Base-by-base conservation (phyloP, 257 asterid genomes). In the Nicotiana obtusifolia region DNA sequence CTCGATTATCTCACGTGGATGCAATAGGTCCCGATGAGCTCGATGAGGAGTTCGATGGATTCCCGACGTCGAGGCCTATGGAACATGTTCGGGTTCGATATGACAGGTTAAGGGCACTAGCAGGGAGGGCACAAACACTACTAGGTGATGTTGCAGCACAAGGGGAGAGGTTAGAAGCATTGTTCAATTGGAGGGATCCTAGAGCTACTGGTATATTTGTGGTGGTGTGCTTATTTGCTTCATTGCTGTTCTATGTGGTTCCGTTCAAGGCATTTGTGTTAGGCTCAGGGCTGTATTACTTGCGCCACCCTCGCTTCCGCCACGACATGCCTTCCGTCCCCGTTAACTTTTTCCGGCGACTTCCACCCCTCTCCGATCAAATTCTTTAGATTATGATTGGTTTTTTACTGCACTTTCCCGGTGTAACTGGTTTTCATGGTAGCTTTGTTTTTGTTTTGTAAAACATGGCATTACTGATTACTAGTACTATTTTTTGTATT, bases 251-350 rank as follows among this genome's bases (percentile, higher is more conserved):
- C 77, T 95, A 93, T 33, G 86, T 86, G 13, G 89, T 93, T 7
- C 98, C 97, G 0, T 90, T 95, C 7, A 93, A 93, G 92, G 96
- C 87, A 0, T 84, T 93, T 37, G 83, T 89, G 76, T 41, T 95
- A 44, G 98, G 87, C 1, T 82, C 84, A 1, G 97, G 97, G 3
- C 86, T 95, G 68, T 92, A 90, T 87, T 93, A 93, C 87, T 87
- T 95, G 28, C 94, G 98, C 41, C 99, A 95, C 81, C 99, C 98
- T 1, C 87, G 97, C 90, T 95, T 95, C 81, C 91, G 98, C 1
- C 91, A 80, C 4, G 95, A 95, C 87, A 95, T 95, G 99, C 99
- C 99, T 9, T 92, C 98, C 0, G 84, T 89, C 57, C 92, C 94
- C 1, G 64, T 90, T 85, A 95, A 92, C 91, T 93, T 95, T 65